Conservation (phyloP, 2,329 filamentous ascomycete species). For the Cladobotryum protrusum region DNA sequence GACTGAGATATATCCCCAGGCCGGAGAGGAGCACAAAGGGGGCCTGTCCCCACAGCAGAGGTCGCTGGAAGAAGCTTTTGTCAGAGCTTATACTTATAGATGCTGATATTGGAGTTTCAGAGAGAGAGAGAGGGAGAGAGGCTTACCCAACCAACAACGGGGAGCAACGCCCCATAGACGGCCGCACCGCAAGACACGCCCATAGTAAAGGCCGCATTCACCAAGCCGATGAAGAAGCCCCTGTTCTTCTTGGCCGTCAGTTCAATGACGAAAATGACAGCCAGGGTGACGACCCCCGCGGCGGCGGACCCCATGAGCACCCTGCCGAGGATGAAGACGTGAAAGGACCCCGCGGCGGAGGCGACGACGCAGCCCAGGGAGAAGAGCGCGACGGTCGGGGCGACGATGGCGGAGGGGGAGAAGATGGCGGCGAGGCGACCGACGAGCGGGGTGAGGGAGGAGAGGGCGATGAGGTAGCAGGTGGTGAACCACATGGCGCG, state of each 20-base stretch:
- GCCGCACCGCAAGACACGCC: constrained; percentile 68
- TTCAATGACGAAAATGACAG: constrained; percentile 72
- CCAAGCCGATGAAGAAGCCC: constrained; percentile 66
- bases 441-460: constrained; percentile 58
- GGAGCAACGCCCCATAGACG: constrained; percentile 59
- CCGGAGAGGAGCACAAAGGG: constrained; percentile 58
- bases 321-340: constrained; percentile 61
- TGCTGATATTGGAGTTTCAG: background rate
- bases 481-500: constrained; percentile 76
- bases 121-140: background rate
- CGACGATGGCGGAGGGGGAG: constrained; percentile 53
- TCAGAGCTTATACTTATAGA: background rate
- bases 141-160: constrained; percentile 62
- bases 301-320: constrained; percentile 62
- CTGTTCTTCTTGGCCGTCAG: constrained; percentile 60
- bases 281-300: constrained; percentile 65
- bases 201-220: constrained; percentile 66
- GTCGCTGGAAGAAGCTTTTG: constrained; percentile 41
- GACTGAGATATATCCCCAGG: constrained; percentile 55
- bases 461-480: constrained; percentile 61
- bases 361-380: constrained; percentile 54
- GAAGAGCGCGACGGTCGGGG: constrained; percentile 52
- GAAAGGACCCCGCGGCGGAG: constrained; percentile 50
- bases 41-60: constrained; percentile 67
- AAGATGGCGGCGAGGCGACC: constrained; percentile 72